Percentiles rank a stretch among this genome's conserved stretches.
These are phyloP conservation scores for Alternaria consortialis DNA, from an alignment of 2,329 filamentous ascomycete species.

Conservation along the genomic window DNA sequence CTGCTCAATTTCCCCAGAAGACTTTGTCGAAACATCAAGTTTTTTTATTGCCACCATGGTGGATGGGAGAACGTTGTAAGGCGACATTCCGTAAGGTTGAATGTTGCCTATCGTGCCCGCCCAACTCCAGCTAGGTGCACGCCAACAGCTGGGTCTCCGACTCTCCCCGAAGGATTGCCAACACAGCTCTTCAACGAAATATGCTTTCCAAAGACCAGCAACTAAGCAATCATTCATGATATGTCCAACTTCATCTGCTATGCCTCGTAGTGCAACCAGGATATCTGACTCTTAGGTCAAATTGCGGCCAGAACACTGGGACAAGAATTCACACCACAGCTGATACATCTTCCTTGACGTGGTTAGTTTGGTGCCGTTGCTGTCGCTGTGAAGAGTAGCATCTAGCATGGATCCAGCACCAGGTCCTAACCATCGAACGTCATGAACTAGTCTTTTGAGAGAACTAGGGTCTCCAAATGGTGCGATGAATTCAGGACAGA, in stretches of 20 bases:
- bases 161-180: rapidly evolving
- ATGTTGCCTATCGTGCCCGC: neutral
- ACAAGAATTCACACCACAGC: neutral
- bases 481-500: too few relatives aligned
- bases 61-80: neutral
- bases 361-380: rapidly evolving
- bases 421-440: neutral
- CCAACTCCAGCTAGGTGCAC: neutral
- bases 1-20: neutral
- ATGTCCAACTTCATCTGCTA: neutral
- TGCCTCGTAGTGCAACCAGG: neutral
- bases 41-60: neutral
- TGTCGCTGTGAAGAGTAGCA: neutral
- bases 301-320: rapidly evolving
- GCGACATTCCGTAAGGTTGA: neutral
- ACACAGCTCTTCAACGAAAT: neutral
- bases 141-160: neutral
- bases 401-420: neutral
- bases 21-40: neutral
- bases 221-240: neutral
- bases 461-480: neutral
- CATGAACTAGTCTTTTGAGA: neutral
- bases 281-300: neutral
- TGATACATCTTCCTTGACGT: neutral
- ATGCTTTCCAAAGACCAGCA: neutral